A percentile compares a stretch with the other conserved stretches of the same genome.
Conservation (phyloP, 768 basidiomycete genomes). For the Naganishia friedmannii region DNA sequence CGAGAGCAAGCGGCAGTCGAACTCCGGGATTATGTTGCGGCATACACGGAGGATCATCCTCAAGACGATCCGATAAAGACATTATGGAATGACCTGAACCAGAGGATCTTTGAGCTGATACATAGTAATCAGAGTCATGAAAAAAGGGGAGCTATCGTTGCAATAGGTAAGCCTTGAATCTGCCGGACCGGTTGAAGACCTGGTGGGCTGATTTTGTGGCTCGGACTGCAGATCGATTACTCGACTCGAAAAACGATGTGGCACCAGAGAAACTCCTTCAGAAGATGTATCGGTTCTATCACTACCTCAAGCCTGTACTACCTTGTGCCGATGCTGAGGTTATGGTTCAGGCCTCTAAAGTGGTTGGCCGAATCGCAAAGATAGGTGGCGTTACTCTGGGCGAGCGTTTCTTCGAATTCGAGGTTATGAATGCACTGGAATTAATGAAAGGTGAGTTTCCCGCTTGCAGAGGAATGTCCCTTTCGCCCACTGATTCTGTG, state of each 20-base stretch:
- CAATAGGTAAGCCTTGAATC: conserved; percentile 64
- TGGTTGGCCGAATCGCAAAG: conserved; percentile 64
- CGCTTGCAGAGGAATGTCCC: no score
- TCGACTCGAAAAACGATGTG: conserved; percentile 74
- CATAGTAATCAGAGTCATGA: conserved; percentile 75
- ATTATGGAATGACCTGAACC: conserved; percentile 66
- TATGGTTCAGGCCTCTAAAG: conserved; percentile 92
- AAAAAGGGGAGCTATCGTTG: conserved; percentile 79
- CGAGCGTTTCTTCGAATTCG: conserved; percentile 82
- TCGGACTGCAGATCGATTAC: conserved; percentile 51
- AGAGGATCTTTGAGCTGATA: conserved; percentile 73
- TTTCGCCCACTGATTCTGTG: not conserved
- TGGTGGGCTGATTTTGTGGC: not conserved
- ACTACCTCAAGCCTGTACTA: conserved; percentile 78
- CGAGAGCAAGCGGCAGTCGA: conserved; percentile 39
- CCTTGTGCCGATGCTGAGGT: conserved; percentile 87
- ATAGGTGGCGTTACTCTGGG: conserved; percentile 79
- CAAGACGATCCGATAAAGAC: conserved; percentile 52
- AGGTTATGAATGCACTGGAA: conserved; percentile 79
- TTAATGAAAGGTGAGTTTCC: conserved; percentile 57
- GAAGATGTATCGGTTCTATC: conserved; percentile 35
- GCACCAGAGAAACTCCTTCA: conserved; percentile 39
- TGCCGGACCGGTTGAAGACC: not conserved
- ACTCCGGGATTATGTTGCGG: conserved; percentile 38
- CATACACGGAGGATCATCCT: conserved; percentile 29